Evolutionary conservation across 2,329 filamentous ascomycete species (phyloP), one percentile per base, ranked within the genome.

Genomic region (Aspergillus arachidicola): DNA sequence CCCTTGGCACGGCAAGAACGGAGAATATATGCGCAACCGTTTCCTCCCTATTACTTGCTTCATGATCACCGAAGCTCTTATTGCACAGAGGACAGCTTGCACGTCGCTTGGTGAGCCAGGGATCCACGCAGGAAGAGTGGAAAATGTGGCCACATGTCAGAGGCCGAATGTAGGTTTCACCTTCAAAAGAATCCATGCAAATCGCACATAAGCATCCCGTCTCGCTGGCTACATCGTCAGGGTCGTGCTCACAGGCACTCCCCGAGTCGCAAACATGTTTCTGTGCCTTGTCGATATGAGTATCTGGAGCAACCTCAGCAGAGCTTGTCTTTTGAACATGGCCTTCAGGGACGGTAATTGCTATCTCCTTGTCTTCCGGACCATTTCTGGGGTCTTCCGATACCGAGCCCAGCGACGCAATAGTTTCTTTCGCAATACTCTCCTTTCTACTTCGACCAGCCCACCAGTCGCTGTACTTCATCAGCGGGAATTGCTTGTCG

Each of bases 31-130:
- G 26, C 21, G 23, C 6, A 54, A 5, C 11, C n/a, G 48, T 34
- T 26, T 19, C 41, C 43, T 50, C 51, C 23, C n/a, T 11, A 11
- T 43, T 26, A 7, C n/a, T 32, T 23, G n/a, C 21, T 7, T 14
- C 30, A 36, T 38, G 30, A 4, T 30, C 14, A 23, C 30, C 57
- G 38, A 63, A 69, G 38, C 34, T 62, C 28, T 56, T 66, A 81
- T 98, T 98, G 84, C 95, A 98, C 10, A 98, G 88, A 6, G 95
- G 95, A 77, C 95, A 99, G 82, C 94, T 97, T 21, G 95, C 95
- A 68, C 94, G 90, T 66, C 95, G 88, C 73, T 91, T 94, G 4
- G 94, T 98, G 66, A 99, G 82, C 95, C 95, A 99, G 10, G 95
- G 95, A 71, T 99, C 95, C 50, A 99, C 87, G 75, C 95, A 99